Percentiles rank a stretch among this genome's conserved stretches.
These are phyloP conservation scores for Nigrospora sphaerica DNA, from an alignment of 2,329 filamentous ascomycete genomes.

Conservation along the genomic window DNA sequence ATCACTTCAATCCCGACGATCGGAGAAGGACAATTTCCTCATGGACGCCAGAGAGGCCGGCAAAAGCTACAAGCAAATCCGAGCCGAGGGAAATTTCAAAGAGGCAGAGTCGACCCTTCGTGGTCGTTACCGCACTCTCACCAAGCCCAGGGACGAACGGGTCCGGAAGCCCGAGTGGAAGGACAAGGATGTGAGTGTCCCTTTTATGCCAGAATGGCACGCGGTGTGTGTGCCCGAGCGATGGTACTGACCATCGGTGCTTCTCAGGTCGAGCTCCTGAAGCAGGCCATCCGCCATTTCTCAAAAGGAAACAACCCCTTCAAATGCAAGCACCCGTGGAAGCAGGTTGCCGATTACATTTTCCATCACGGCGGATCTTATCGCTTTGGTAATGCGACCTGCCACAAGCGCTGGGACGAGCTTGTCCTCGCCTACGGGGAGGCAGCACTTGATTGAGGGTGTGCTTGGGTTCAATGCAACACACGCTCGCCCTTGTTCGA, in stretches of 20 bases:
- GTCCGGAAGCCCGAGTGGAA: constrained; percentile 62
- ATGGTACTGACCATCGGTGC: not conserved
- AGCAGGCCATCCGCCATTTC: constrained; percentile 32
- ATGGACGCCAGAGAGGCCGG: constrained; percentile 47
- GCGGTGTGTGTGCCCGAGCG: not conserved
- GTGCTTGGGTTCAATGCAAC: too few relatives aligned
- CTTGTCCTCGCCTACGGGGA: constrained; percentile 15
- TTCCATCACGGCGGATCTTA: constrained; percentile 45
- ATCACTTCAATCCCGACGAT: constrained; percentile 10
- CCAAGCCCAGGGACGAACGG: constrained; percentile 53
- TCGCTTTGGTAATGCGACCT: constrained; percentile 51
- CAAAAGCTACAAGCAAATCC: constrained; percentile 60
- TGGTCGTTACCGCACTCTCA: constrained; percentile 59
- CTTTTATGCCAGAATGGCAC: not conserved
- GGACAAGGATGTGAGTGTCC: constrained; percentile 52
- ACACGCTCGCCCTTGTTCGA: too few relatives aligned
- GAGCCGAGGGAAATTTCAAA: constrained; percentile 41
- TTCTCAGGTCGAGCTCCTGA: constrained; percentile 35
- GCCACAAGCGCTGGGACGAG: constrained; percentile 50
- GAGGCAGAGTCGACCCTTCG: constrained; percentile 69
- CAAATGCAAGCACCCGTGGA: constrained; percentile 44
- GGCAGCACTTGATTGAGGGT: too few relatives aligned
- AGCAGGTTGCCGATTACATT: constrained; percentile 48
- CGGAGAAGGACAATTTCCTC: constrained; percentile 40
- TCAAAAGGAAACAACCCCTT: constrained; percentile 19